Percentiles rank a stretch among this genome's conserved stretches.
These are phyloP conservation scores for Cupressus sempervirens DNA, from an alignment of 75 land plant species.

Conservation along the genomic window DNA sequence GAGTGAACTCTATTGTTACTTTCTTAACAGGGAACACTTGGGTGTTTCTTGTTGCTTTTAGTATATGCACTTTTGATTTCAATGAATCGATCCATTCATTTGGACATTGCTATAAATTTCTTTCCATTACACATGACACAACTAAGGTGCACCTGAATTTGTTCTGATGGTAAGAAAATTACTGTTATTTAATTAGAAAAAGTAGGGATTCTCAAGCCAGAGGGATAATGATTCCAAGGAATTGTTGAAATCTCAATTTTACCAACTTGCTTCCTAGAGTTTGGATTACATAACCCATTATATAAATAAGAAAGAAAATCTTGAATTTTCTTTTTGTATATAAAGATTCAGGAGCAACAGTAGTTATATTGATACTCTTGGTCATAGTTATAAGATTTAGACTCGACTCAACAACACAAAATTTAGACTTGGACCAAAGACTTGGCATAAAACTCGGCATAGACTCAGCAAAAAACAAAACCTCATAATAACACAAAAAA, in stretches of 20 bases:
- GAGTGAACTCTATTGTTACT: neutral
- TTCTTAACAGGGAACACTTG: neutral
- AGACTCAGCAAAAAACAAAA: too few relatives aligned
- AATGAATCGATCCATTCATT: neutral
- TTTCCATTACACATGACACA: neutral
- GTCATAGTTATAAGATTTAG: neutral
- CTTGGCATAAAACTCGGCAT: too few relatives aligned
- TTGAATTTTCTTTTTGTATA: neutral
- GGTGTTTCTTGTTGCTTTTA: neutral
- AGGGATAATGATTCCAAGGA: neutral
- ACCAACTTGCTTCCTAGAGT: neutral
- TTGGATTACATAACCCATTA: neutral
- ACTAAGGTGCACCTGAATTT: neutral
- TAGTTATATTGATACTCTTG: neutral
- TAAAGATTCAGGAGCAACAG: neutral
- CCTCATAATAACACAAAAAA: too few relatives aligned
- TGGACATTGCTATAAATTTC: neutral
- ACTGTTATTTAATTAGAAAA: neutral
- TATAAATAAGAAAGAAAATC: neutral
- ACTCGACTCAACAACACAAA: too few relatives aligned
- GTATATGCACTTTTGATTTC: neutral
- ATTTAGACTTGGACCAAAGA: too few relatives aligned
- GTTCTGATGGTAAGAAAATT: neutral
- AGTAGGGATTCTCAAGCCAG: neutral
- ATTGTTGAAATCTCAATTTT: neutral